These are phyloP conservation scores for Phytophthora cryptogea DNA, from an alignment of 352 stramenopile species.

Conservation along the genomic window DNA sequence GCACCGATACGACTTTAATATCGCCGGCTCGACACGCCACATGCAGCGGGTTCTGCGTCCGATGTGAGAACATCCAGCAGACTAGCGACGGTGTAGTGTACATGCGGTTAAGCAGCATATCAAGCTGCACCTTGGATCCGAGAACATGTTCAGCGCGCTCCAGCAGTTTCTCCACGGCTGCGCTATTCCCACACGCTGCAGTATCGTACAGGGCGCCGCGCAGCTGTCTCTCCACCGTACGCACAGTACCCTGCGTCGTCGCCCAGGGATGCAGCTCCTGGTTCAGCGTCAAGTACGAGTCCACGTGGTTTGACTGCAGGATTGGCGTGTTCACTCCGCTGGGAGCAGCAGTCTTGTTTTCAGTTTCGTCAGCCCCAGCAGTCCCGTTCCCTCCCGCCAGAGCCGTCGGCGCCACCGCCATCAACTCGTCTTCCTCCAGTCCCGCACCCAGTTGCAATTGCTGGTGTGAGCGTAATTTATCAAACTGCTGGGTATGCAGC, in stretches of 20 bases:
- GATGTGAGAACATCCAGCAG: slow-evolving; percentile 70
- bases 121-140: slow-evolving; percentile 62
- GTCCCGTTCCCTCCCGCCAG: slow-evolving; percentile 8
- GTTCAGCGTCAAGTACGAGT: slow-evolving; percentile 45
- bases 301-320: slow-evolving; percentile 43
- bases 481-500: slow-evolving; percentile 69
- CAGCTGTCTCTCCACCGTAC: slow-evolving; percentile 51
- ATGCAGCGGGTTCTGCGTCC: slow-evolving; percentile 74
- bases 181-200: slow-evolving; percentile 45
- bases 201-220: slow-evolving; percentile 56
- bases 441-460: slow-evolving; percentile 65
- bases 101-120: slow-evolving; percentile 70
- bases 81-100: slow-evolving; percentile 69
- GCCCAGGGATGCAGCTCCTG: slow-evolving; percentile 43
- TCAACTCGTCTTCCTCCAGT: slow-evolving; percentile 52
- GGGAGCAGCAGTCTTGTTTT: slow-evolving; percentile 3
- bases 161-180: slow-evolving; percentile 48
- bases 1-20: slow-evolving; percentile 52
- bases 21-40: slow-evolving; percentile 69
- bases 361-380: not conserved
- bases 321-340: slow-evolving; percentile 37
- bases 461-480: slow-evolving; percentile 62
- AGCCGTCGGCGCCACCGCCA: slow-evolving; percentile 29
- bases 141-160: slow-evolving; percentile 56
- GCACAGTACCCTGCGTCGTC: slow-evolving; percentile 37